These are phyloP conservation scores for Boletus vermiculosoides DNA, from an alignment of 768 basidiomycete species.

Conservation along the genomic window DNA sequence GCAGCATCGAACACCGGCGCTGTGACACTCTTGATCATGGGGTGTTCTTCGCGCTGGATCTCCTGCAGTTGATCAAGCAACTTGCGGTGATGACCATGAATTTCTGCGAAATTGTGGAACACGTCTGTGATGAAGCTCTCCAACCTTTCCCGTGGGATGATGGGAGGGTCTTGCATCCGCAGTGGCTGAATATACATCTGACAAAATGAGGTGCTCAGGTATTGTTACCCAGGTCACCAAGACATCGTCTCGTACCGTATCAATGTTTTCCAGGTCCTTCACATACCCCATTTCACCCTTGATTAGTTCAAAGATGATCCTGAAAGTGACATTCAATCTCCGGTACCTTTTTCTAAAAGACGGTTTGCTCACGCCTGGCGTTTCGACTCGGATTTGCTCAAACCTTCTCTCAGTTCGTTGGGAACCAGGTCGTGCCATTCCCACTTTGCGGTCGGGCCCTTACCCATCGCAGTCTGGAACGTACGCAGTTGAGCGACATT, in stretches of 20 bases:
- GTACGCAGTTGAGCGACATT: slow-evolving; percentile 79
- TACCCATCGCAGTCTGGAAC: slow-evolving; percentile 88
- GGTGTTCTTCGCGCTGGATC: slow-evolving; percentile 86
- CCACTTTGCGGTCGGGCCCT: slow-evolving; percentile 75
- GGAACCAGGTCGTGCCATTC: slow-evolving; percentile 90
- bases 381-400: slow-evolving; percentile 75
- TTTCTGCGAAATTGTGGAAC: slow-evolving; percentile 82
- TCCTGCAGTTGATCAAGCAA: slow-evolving; percentile 81
- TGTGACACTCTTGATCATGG: slow-evolving; percentile 73
- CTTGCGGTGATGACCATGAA: slow-evolving; percentile 70
- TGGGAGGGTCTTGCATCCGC: slow-evolving; percentile 68
- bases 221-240: slow-evolving; percentile 18
- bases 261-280: slow-evolving; percentile 85
- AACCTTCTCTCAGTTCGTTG: slow-evolving; percentile 54
- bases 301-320: slow-evolving; percentile 92
- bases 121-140: slow-evolving; percentile 81
- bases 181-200: slow-evolving; percentile 85
- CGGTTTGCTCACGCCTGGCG: slow-evolving; percentile 69
- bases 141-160: slow-evolving; percentile 69
- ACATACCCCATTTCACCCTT: slow-evolving; percentile 96
- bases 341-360: not conserved
- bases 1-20: slow-evolving; percentile 87
- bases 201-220: slow-evolving; percentile 6
- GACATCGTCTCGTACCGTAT: slow-evolving; percentile 45
- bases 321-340: slow-evolving; percentile 29